Conservation (phyloP, 1,139 yeast species). For the Pichia sp. region DNA sequence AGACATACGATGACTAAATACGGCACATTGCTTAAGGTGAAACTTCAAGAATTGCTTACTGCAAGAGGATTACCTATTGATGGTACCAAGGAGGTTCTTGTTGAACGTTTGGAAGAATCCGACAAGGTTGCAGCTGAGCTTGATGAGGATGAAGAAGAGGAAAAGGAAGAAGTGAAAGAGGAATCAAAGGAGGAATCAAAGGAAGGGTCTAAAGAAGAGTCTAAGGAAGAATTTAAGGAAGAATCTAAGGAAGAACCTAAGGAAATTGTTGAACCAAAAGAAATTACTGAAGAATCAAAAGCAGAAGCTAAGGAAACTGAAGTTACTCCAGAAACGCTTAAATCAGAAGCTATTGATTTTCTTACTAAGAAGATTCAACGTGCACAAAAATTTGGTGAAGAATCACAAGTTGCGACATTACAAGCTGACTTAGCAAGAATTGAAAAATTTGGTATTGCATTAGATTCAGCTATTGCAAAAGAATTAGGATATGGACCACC, state of each 20-base stretch:
- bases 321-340: slow-evolving; percentile 62
- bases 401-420: slow-evolving; percentile 40
- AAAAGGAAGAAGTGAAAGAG: slow-evolving; percentile 13
- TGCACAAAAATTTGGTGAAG: slow-evolving; percentile 71
- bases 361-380: slow-evolving; percentile 63
- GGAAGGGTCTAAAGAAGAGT: slow-evolving; percentile 13
- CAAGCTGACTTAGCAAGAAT: slow-evolving; percentile 63
- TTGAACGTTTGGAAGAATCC: slow-evolving; percentile 55
- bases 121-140: slow-evolving; percentile 30
- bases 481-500: slow-evolving; percentile 48
- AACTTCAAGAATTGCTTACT: slow-evolving; percentile 51
- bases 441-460: slow-evolving; percentile 77
- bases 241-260: slow-evolving; percentile 13
- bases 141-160: slow-evolving; percentile 24
- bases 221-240: slow-evolving; percentile 13
- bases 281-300: slow-evolving; percentile 16
- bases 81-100: slow-evolving; percentile 82
- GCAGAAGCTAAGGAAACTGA: slow-evolving; percentile 22
- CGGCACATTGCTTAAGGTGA: slow-evolving; percentile 14
- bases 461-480: slow-evolving; percentile 59
- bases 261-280: slow-evolving; percentile 15
- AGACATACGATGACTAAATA: slow-evolving; percentile 14
- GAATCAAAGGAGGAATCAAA: slow-evolving; percentile 15
- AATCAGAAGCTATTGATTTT: slow-evolving; percentile 61
- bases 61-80: slow-evolving; percentile 60